phyloP scores from a whole-genome alignment of 305 asterid species.

The Withania somnifera region DNA sequence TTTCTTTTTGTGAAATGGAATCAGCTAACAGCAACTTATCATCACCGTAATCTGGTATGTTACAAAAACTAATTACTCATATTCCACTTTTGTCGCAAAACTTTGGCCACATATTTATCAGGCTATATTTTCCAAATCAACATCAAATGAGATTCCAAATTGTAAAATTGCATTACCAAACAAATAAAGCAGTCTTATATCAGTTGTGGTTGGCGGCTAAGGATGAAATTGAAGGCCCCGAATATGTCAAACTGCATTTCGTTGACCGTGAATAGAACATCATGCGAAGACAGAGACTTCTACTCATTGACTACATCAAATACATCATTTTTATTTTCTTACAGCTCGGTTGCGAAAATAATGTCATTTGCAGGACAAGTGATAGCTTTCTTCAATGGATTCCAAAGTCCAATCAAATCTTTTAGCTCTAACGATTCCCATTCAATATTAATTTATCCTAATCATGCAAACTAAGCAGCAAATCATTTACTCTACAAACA shows the following conservation, averaged over 20 bases:
- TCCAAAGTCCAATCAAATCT: neutral
- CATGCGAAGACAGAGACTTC: neutral
- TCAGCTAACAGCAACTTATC: neutral
- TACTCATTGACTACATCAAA: neutral
- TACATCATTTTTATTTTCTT: neutral
- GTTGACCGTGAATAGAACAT: neutral
- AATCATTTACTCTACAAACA: neutral
- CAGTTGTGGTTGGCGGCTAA: neutral
- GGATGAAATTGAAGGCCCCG: neutral
- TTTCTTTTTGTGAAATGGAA: too few species aligned
- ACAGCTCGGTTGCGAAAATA: neutral
- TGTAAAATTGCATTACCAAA: neutral
- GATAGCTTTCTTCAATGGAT: neutral
- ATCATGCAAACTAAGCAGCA: neutral
- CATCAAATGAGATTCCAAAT: neutral
- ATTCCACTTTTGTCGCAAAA: neutral
- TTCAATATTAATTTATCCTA: neutral
- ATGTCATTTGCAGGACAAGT: neutral
- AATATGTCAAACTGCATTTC: neutral
- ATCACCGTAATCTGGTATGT: neutral
- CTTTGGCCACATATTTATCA: neutral
- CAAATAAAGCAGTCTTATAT: neutral
- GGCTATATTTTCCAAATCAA: neutral
- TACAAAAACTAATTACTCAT: neutral
- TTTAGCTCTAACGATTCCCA: neutral